Percentiles rank a stretch among this genome's conserved stretches.
Evolutionary conservation across 176 grass and related monocot species (phyloP).

Genomic region (Urochloa ruziziensis): DNA sequence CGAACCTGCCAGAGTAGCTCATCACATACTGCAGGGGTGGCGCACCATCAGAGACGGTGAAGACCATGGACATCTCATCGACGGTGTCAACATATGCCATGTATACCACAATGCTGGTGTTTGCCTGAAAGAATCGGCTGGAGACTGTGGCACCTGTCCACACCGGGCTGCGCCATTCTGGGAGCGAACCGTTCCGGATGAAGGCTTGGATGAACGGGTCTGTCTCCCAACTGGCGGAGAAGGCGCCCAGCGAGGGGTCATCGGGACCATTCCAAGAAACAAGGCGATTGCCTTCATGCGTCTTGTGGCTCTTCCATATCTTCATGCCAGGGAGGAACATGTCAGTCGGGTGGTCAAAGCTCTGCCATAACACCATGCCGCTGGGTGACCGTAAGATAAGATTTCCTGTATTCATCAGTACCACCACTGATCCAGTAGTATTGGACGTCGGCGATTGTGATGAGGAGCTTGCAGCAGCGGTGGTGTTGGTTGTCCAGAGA

Average conservation of each 20-base stretch:
- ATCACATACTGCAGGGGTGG: background rate
- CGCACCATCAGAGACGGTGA: background rate
- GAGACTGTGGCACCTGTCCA: background rate
- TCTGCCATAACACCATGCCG: conserved; percentile 34
- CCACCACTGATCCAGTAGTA: background rate
- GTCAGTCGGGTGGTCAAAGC: conserved; percentile 42
- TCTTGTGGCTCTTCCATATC: background rate
- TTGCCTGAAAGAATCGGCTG: background rate
- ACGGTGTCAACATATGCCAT: background rate
- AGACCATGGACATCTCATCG: background rate
- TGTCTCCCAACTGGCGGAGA: conserved; percentile 9
- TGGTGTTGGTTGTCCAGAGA: too few species aligned
- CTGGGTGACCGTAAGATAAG: conserved; percentile 1
- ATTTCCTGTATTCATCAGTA: conserved; percentile 21
- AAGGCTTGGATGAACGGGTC: background rate
- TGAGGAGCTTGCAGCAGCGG: background rate
- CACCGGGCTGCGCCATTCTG: background rate
- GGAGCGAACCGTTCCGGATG: conserved; percentile 16
- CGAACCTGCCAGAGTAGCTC: conserved; percentile 11
- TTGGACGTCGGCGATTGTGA: background rate
- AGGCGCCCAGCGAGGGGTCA: conserved; percentile 32
- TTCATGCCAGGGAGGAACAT: conserved; percentile 30
- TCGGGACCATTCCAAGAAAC: conserved; percentile 33
- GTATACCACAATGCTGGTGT: background rate
- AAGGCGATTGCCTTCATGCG: background rate